Evolutionary conservation across 345 rosid genomes (phyloP), one percentile per base, ranked within the genome.

Genomic region (Theobroma cacao): DNA sequence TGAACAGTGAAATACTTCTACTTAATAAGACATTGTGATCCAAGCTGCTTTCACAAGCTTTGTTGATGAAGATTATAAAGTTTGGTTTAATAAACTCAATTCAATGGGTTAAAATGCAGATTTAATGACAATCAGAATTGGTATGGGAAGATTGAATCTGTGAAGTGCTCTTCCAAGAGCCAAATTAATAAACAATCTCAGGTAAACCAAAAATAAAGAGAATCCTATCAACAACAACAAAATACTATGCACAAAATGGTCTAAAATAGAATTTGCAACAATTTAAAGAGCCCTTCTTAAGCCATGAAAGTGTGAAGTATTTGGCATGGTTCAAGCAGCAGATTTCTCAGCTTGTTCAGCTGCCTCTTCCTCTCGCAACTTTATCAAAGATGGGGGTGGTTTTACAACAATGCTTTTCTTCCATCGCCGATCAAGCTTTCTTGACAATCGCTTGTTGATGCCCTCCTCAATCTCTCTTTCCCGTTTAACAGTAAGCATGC

Each of bases 391-490:
- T 68, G 99, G 98, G 60, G 96, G 89, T 22, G 98, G 98, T 76
- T 91, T 87, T n/a, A 88, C 88, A 41, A 95, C 89, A 74, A 92
- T 92, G 87, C 93, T 90, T 61, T 88, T 93, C 97, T 95, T 92
- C 97, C 97, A 95, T 80, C 90, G 84, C 48, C 90, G 66, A 80
- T 95, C 98, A 2, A 93, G 89, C 85, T 93, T 95, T 82, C 98
- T 93, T n/a, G 98, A 95, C 80, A 92, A 78, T 75, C 99, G 88
- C 85, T 93, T 92, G 85, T 82, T 85, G 71, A 95, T 89, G 60
- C 99, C 99, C 80, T 92, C 93, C 80, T 93, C 93, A 0, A 95
- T 55, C 88, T 93, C 99, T 84, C 99, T 91, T 83, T 95, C 99
- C 56, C 97, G 85, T 79, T 80, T 95, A 14, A 95, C 89, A 3